A percentile compares a stretch with the other conserved stretches of the same genome.
These are phyloP conservation scores for Eucalyptus camaldulensis DNA, from an alignment of 345 rosid genomes.

Conservation along the genomic window DNA sequence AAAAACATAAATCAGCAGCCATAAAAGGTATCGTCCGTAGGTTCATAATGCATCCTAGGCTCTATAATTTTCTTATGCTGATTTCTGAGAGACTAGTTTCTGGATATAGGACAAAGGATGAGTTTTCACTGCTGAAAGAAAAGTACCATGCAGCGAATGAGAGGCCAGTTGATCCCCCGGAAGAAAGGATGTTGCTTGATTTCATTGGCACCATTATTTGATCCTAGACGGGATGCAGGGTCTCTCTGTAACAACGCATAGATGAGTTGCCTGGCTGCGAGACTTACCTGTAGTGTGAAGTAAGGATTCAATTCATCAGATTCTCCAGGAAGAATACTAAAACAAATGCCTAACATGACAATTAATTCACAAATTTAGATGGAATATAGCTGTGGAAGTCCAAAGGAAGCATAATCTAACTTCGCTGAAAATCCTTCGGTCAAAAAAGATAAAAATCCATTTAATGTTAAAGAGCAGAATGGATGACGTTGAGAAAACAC, in stretches of 20 bases:
- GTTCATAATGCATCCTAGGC: not conserved
- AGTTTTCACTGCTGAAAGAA: not conserved
- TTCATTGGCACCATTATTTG: constrained; percentile 69
- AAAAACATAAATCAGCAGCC: not conserved
- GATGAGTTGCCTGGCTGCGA: constrained; percentile 68
- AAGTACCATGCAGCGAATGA: constrained; percentile 79
- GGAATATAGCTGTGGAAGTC: not conserved
- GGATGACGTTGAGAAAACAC: not conserved
- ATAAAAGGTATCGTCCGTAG: not conserved
- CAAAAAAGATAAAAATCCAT: not conserved
- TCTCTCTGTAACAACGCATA: constrained; percentile 62
- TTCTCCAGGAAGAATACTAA: not conserved
- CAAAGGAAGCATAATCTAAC: not conserved
- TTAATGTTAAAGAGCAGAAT: not conserved
- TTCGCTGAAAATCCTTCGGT: not conserved
- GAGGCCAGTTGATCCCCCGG: constrained; percentile 87
- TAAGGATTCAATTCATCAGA: not conserved
- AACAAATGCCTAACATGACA: not conserved
- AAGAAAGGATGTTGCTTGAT: constrained; percentile 89
- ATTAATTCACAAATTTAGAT: not conserved
- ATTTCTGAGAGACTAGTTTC: not conserved
- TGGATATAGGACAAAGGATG: not conserved
- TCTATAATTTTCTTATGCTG: not conserved
- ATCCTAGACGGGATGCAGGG: constrained; percentile 67
- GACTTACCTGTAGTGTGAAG: constrained; percentile 62